A percentile compares a stretch with the other conserved stretches of the same genome.
Conservation (phyloP, 1,139 yeast genomes). For the Blastobotrys proliferans region DNA sequence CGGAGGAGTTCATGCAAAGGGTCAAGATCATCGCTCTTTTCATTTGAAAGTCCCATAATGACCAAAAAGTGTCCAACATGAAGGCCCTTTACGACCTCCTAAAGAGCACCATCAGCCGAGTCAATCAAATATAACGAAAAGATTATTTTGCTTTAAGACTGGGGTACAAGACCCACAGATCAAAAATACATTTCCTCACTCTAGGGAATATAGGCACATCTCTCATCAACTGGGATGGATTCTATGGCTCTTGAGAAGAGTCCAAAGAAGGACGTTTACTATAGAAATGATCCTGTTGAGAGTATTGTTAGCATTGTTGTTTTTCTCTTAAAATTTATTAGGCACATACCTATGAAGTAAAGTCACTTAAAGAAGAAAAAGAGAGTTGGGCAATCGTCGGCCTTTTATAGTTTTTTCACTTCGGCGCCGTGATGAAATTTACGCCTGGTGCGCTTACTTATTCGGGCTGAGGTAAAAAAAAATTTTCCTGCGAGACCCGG, state of each 20-base stretch:
- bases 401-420: conserved; percentile 12
- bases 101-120: too few species aligned
- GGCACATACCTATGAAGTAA: conserved; percentile 14
- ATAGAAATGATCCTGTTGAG: conserved; percentile 96
- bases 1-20: conserved; percentile 84
- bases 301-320: not conserved
- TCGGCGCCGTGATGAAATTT: conserved; percentile 3
- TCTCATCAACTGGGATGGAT: conserved; percentile 99
- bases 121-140: too few species aligned
- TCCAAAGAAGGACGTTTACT: conserved; percentile 87
- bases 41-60: not conserved
- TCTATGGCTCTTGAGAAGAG: conserved; percentile 99
- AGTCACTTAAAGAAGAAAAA: conserved; percentile 13
- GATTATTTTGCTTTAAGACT: conserved; percentile 10
- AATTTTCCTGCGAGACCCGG: not conserved
- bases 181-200: conserved; percentile 50
- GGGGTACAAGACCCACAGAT: conserved; percentile 10
- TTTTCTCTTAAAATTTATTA: conserved; percentile 2
- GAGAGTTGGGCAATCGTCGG: conserved; percentile 7
- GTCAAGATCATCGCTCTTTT: conserved; percentile 99
- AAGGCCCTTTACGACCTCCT: too few species aligned
- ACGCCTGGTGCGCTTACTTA: not conserved
- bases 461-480: not conserved
- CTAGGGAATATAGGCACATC: conserved; percentile 91
- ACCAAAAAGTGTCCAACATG: conserved; percentile 8